Conservation (phyloP, 495 filamentous ascomycete genomes). For the Sphaerosporella brunnea region DNA sequence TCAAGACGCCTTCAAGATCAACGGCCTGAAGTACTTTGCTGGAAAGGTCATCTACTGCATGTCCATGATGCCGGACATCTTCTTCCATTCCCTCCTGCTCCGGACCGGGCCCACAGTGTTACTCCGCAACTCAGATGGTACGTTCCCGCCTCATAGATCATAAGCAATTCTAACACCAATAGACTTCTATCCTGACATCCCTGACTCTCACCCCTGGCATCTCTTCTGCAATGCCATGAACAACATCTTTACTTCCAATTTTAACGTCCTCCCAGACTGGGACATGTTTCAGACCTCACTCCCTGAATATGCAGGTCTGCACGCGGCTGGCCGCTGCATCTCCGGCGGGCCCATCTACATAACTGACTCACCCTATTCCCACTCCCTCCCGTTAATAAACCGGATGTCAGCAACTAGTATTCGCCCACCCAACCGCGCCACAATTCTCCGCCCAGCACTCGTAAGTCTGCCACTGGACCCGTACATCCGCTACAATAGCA, state of each 20-base stretch:
- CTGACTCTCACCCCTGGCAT: conserved; percentile 75
- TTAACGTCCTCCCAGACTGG: conserved; percentile 68
- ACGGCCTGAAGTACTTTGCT: conserved; percentile 58
- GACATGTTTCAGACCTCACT: conserved; percentile 90
- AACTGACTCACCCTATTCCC: conserved; percentile 70
- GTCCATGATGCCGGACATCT: conserved; percentile 18
- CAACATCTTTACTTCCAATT: conserved; percentile 53
- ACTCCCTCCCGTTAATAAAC: conserved; percentile 52
- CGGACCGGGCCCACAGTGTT: conserved; percentile 26
- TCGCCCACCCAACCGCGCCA: conserved; percentile 7
- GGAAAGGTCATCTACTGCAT: conserved; percentile 60
- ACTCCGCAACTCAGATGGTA: conserved; percentile 68
- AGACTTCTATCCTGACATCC: conserved; percentile 70
- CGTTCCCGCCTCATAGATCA: too few relatives aligned
- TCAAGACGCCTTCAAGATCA: conserved; percentile 70
- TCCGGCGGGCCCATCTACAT: conserved; percentile 86
- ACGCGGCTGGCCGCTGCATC: conserved; percentile 77
- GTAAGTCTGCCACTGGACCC: conserved; percentile 33
- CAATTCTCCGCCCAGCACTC: conserved; percentile 14
- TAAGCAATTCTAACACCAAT: too few relatives aligned
- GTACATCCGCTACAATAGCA: conserved; percentile 57
- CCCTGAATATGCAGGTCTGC: conserved; percentile 59
- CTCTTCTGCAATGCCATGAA: conserved; percentile 89
- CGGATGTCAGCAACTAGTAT: conserved; percentile 39
- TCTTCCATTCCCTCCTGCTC: conserved; percentile 19